A percentile compares a stretch with the other conserved stretches of the same genome.
Evolutionary conservation across 73 alveolate genomes (phyloP).

Genomic region (Stentor roeselii): DNA sequence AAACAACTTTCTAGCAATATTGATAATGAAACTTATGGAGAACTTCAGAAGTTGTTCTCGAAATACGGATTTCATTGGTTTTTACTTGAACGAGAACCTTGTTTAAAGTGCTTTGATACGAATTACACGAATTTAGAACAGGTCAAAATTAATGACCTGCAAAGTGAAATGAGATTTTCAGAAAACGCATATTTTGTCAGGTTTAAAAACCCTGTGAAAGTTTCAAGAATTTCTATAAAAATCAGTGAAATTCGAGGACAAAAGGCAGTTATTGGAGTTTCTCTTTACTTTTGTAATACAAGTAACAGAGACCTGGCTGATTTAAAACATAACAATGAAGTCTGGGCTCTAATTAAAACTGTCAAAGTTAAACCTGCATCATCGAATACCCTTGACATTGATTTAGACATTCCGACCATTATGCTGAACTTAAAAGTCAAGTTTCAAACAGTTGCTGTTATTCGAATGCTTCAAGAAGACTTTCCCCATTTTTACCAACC

Average conservation of each 20-base stretch:
- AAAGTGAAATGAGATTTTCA: slow-evolving; percentile 41
- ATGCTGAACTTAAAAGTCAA: slow-evolving; percentile 38
- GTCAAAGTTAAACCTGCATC: slow-evolving; percentile 31
- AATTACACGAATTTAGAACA: slow-evolving; percentile 7
- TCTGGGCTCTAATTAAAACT: slow-evolving; percentile 40
- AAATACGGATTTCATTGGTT: slow-evolving; percentile 16
- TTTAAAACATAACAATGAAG: slow-evolving; percentile 41
- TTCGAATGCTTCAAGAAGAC: slow-evolving; percentile 3
- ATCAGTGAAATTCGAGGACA: slow-evolving; percentile 36
- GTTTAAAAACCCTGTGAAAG: slow-evolving; percentile 38
- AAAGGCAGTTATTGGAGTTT: slow-evolving; percentile 34
- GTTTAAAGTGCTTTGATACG: slow-evolving; percentile 44
- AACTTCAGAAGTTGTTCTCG: slow-evolving; percentile 4
- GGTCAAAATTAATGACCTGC: slow-evolving; percentile 32
- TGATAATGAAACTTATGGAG: slow-evolving; percentile 1
- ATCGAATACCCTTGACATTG: not conserved
- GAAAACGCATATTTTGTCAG: slow-evolving; percentile 35
- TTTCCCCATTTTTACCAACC: not conserved
- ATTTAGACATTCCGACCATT: slow-evolving; percentile 35
- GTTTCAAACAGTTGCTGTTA: slow-evolving; percentile 26
- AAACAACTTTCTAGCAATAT: not conserved
- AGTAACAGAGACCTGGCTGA: slow-evolving; percentile 42
- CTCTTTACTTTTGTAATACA: slow-evolving; percentile 37
- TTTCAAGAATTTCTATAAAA: slow-evolving; percentile 9
- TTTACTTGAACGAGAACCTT: slow-evolving; percentile 48